Base-by-base conservation (phyloP, 1,284 basidiomycete genomes). In the Trametes hirsuta region DNA sequence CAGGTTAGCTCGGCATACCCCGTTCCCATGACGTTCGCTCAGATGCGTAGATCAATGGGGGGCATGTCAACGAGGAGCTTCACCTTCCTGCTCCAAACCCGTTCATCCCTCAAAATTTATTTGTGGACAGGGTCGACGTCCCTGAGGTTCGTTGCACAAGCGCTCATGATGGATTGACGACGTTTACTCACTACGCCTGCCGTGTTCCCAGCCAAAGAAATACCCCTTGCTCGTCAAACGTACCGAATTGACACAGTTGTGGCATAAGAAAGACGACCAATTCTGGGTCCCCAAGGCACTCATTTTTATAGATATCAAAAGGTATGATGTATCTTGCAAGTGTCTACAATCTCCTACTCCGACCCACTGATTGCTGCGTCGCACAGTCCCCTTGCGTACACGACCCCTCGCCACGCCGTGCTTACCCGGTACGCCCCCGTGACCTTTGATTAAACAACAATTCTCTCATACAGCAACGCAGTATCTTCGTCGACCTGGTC, bases 71-170 rank as follows among this genome's bases (percentile, higher is more conserved):
- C 42, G 8, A n/a, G 3, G 65, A 68, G 22, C 50, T 74, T 2
- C 58, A 53, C 30, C 58, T 73, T 2, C 71, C 72, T 9, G 45
- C 48, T 0, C 68, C 81, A 1, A 88, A 88, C 73, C 75, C 76
- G 5, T 87, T 85, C 72, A 81, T 87, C 36, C 85, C 86, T 0
- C 72, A 77, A 47, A 76, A 84, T 61, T 74, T 88, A 18, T 73
- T 79, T 30, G 82, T 87, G 8, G 71, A 79, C 21, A 81, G 80
- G 66, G 77, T 77, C 60, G 83, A 85, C 58, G 81, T 84, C 65
- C 71, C 77, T 30, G 54, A 63, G 53, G 72, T 71, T 3, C 5
- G 52, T 41, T n/a, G 15, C 6, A 6, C 1, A 4, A 8, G 12
- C 11, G 2, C 12, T 18, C 10, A 8, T n/a, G 11, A 37, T 30